A percentile compares a stretch with the other conserved stretches of the same genome.
phyloP scores from a whole-genome alignment of 225 moss, liverwort and hornwort genomes.

The Asterella californica region DNA sequence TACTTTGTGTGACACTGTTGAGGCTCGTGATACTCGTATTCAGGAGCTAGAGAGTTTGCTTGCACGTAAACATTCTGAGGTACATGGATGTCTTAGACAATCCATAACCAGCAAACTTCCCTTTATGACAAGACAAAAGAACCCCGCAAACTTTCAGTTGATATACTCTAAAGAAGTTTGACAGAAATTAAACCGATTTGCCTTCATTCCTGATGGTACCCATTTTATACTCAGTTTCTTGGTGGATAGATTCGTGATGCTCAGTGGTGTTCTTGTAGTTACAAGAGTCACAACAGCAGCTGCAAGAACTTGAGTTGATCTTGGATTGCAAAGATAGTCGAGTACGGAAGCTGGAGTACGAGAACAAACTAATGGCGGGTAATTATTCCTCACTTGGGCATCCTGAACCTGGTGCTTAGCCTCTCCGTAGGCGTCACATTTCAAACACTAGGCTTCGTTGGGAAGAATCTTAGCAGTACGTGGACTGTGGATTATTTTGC shows the following conservation, averaged over 20 bases:
- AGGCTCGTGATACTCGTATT: constrained; percentile 78
- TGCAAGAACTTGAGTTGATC: constrained; percentile 79
- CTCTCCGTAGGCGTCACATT: background rate
- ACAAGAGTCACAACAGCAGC: constrained; percentile 72
- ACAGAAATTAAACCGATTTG: background rate
- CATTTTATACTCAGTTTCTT: background rate
- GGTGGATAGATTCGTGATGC: background rate
- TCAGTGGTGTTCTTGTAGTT: constrained; percentile 42
- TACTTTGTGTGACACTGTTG: constrained; percentile 82
- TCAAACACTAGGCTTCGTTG: background rate
- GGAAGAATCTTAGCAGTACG: background rate
- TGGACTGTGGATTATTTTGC: background rate
- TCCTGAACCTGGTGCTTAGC: background rate
- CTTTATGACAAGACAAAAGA: background rate
- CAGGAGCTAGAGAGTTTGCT: constrained; percentile 76
- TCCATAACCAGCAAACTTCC: background rate
- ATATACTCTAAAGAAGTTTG: background rate
- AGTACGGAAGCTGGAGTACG: constrained; percentile 91
- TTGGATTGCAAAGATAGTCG: constrained; percentile 89
- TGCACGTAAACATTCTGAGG: constrained; percentile 74
- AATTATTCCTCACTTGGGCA: background rate
- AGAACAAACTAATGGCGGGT: constrained; percentile 82
- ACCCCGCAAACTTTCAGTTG: background rate
- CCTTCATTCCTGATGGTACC: background rate
- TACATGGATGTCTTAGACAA: constrained; percentile 8